A percentile compares a stretch with the other conserved stretches of the same genome.
phyloP scores from a whole-genome alignment of 2,329 filamentous ascomycete genomes.

The Fusarium torreyae region DNA sequence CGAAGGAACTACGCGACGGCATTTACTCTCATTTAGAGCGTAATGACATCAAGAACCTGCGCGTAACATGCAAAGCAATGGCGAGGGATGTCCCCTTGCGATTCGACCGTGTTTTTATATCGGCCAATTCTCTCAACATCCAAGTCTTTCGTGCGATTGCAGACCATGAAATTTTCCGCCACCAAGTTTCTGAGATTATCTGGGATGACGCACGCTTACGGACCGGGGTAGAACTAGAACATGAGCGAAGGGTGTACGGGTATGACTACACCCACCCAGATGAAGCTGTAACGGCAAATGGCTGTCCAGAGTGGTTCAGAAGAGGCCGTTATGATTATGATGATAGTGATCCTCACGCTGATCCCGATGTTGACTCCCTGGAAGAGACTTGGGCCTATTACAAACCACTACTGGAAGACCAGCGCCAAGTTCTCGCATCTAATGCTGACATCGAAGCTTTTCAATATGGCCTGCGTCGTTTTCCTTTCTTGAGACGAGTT shows the following conservation, averaged over 20 bases:
- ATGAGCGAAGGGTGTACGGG: not conserved
- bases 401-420: not conserved
- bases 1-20: too few species aligned
- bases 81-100: not conserved
- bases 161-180: not conserved
- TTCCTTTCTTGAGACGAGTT: not conserved
- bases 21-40: too few species aligned
- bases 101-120: not conserved
- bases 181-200: not conserved
- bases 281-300: not conserved
- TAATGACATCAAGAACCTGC: not conserved
- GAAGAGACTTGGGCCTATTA: constrained; percentile 5
- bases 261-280: not conserved
- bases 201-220: constrained; percentile 4
- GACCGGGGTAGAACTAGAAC: not conserved
- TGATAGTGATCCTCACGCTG: not conserved
- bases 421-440: not conserved
- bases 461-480: not conserved
- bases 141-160: not conserved
- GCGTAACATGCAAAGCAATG: not conserved
- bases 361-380: not conserved
- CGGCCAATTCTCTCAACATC: not conserved
- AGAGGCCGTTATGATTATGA: not conserved
- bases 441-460: constrained; percentile 2
- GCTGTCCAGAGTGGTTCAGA: constrained; percentile 10